These are phyloP conservation scores for Pseudofabraea citricarpa DNA, from an alignment of 2,329 filamentous ascomycete species.

Conservation along the genomic window DNA sequence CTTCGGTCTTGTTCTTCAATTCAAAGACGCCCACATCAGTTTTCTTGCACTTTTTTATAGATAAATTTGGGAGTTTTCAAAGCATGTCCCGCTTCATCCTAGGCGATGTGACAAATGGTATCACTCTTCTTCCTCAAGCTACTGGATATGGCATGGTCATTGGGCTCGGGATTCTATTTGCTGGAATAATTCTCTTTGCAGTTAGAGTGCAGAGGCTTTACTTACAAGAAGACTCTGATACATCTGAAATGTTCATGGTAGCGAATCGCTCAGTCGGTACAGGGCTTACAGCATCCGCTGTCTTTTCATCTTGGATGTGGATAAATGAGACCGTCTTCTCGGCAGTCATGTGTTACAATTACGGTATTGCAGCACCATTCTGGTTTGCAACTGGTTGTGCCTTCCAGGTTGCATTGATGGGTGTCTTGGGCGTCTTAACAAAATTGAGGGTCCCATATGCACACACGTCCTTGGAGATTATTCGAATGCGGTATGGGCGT, in stretches of 20 bases:
- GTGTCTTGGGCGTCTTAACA: slow-evolving; percentile 40
- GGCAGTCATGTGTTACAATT: slow-evolving; percentile 29
- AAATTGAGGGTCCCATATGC: slow-evolving; percentile 46
- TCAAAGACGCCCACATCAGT: no score
- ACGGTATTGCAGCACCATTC: slow-evolving; percentile 32
- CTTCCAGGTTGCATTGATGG: slow-evolving; percentile 46
- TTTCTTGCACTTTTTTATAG: no score
- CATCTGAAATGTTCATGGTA: slow-evolving; percentile 34
- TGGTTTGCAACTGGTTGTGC: slow-evolving; percentile 29
- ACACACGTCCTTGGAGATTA: slow-evolving; percentile 45
- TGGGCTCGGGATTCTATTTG: slow-evolving; percentile 42
- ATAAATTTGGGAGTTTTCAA: no score
- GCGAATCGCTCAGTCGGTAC: slow-evolving; percentile 16
- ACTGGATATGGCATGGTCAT: slow-evolving; percentile 42
- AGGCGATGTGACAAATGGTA: no score
- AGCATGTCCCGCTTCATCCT: no score
- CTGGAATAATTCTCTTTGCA: slow-evolving; percentile 39
- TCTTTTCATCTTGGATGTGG: slow-evolving; percentile 28
- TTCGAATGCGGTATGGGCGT: slow-evolving; percentile 41
- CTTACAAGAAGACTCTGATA: slow-evolving; percentile 35
- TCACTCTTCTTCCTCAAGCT: slow-evolving; percentile 20
- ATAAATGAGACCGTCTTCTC: slow-evolving; percentile 37
- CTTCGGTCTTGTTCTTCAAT: no score
- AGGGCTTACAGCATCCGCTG: slow-evolving; percentile 12
- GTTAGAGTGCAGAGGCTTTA: slow-evolving; percentile 40